Evolutionary conservation across 352 stramenopile species (phyloP).

Genomic region (Albugo laibachii): DNA sequence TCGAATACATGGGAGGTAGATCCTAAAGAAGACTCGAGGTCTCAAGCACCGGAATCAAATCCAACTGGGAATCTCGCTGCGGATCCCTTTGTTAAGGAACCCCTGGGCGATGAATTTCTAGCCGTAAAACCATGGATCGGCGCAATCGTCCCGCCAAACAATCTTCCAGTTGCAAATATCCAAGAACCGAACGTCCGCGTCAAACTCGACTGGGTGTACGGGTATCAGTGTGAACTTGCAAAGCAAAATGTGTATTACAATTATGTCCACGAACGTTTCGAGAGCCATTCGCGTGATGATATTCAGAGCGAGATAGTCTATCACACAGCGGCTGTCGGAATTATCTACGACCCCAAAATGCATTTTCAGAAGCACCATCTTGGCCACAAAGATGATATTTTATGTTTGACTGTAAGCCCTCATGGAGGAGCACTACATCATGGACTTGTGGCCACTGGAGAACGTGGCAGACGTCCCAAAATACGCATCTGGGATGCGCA

Average conservation of each 20-base stretch:
- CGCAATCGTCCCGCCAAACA: conserved; percentile 55
- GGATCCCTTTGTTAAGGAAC: background rate
- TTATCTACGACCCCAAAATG: conserved; percentile 52
- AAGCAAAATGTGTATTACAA: conserved; percentile 74
- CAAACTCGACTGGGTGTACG: conserved; percentile 71
- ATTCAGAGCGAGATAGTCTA: conserved; percentile 59
- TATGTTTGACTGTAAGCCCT: conserved; percentile 51
- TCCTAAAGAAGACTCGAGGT: conserved; percentile 5
- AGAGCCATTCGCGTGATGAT: too few species aligned
- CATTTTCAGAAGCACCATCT: conserved; percentile 69
- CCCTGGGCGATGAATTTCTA: conserved; percentile 73
- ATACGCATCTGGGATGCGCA: conserved; percentile 74
- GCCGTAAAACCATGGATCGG: conserved; percentile 79
- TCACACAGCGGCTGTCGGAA: conserved; percentile 67
- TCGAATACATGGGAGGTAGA: conserved; percentile 2
- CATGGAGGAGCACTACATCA: conserved; percentile 7
- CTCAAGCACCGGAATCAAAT: too few species aligned
- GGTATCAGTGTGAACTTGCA: conserved; percentile 49
- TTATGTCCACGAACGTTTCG: background rate
- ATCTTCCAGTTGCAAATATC: conserved; percentile 34
- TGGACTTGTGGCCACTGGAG: conserved; percentile 70
- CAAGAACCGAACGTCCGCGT: conserved; percentile 36
- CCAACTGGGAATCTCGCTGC: too few species aligned
- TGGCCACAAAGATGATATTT: conserved; percentile 74
- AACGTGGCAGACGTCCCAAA: conserved; percentile 49